Base-by-base conservation (phyloP, 2,329 filamentous ascomycete species). In the Fusarium sp. region DNA sequence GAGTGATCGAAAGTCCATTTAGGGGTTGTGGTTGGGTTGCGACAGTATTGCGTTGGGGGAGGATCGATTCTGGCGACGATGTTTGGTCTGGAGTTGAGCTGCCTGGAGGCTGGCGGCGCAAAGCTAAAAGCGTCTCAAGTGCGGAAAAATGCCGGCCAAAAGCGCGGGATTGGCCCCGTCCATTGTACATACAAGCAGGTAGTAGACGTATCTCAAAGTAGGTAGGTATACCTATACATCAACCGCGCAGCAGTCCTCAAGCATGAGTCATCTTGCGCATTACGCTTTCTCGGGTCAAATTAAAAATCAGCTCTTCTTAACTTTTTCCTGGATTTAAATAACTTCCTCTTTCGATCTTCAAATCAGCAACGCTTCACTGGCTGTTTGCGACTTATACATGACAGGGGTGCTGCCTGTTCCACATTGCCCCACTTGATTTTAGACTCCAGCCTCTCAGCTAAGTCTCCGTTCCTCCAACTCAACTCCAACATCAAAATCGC, bases 401-500 rank as follows among this genome's bases (percentile, higher is more conserved):
- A 8, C 31, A 8, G 7, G 31, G 18, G 40, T 18, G 13, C 27
- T 15, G 40, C 30, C 43, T 46, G 15, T 1, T 28, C 11, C 44
- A 31, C 31, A 9, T 16, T 9, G 53, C 62, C 54, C 63, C 59
- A 66, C 46, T 34, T 28, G 13, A 39, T 37, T 13, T 48, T 37
- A 31, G 36, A 27, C 27, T 47, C 59, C 37, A 50, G 51, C 16
- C 31, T n/a, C 23, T 44, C 46, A 31, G 23, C 27, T 36, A 23
- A 18, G 16, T 9, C n/a, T 40, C 8, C 16, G 39, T 28, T 60
- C n/a, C 37, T 66, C 44, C 36, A 59, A 63, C 18, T 53, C 44
- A 60, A 12, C 47, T 40, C 40, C 30, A 54, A 59, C 31, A 71
- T 36, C 53, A 63, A 59, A 41, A 41, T 30, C 65, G 18, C 55